Evolutionary conservation across 106 monocot species (phyloP).

Genomic region (Dendrobium catenatum): DNA sequence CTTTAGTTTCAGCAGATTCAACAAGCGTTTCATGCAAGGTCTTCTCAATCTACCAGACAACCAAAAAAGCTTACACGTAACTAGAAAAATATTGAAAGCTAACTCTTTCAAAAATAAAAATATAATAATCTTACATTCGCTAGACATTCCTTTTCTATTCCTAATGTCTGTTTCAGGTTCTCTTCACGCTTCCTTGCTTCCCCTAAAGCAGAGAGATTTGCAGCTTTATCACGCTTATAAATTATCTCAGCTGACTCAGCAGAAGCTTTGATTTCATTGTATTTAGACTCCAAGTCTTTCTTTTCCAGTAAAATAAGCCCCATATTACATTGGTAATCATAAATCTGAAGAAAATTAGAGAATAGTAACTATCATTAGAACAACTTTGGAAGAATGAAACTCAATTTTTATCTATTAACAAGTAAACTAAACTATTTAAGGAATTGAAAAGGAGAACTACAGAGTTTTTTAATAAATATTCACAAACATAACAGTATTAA

Average conservation of each 20-base stretch:
- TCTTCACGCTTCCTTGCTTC: constrained; percentile 71
- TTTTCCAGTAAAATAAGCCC: constrained; percentile 76
- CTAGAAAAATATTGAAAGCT: neutral
- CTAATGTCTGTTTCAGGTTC: constrained; percentile 51
- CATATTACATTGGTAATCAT: constrained; percentile 88
- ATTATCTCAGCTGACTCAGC: constrained; percentile 42
- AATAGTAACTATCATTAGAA: neutral
- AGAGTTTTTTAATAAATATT: neutral
- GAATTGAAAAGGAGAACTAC: neutral
- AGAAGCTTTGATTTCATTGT: constrained; percentile 61
- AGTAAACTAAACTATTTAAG: neutral
- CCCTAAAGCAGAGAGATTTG: constrained; percentile 39
- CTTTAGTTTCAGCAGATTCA: constrained; percentile 76
- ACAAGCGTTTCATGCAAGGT: constrained; percentile 73
- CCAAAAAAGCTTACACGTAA: neutral
- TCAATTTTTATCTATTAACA: neutral
- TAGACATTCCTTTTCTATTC: constrained; percentile 74
- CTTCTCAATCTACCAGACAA: constrained; percentile 67
- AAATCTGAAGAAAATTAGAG: constrained; percentile 41
- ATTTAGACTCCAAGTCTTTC: constrained; percentile 63
- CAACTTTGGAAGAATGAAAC: neutral
- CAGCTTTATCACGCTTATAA: constrained; percentile 52
- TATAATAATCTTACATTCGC: constrained; percentile 53
- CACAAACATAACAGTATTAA: neutral
- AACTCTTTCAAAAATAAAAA: neutral